Evolutionary conservation across 2,329 filamentous ascomycete species (phyloP), one percentile per base, ranked within the genome.

Genomic region (Fusarium foetens): DNA sequence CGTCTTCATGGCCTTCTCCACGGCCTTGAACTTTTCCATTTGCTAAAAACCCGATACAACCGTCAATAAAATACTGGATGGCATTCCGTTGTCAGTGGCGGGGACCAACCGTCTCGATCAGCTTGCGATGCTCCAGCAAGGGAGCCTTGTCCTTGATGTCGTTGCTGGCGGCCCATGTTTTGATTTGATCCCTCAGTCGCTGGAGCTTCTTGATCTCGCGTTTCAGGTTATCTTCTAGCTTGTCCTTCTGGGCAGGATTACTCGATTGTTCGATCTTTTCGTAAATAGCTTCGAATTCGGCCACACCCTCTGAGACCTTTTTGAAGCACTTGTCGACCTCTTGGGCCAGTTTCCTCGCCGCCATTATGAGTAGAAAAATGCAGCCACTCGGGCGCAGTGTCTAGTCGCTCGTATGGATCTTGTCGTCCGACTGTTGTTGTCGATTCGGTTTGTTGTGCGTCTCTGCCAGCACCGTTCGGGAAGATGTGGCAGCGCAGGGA

Each of bases 1-100:
- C 63, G 96, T 99, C 87, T 99, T 99, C 96, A 99, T 98, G 79
- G 97, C 96, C 87, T 99, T 99, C 84, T 99, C 96, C 58, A 99
- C 96, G n/a, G 95, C 95, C 86, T 99, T 99, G 89, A 99, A 99
- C 79, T 94, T 94, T 85, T 99, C 96, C 96, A 99, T 99, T 93
- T 95, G 92, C 94, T 96, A 84, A 51, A 51, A 77, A 54, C 38
- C 59, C 38, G 63, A 31, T 53, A 35, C 11, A 62, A 38, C 45
- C 63, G 66, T 77, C 61, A 77, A 75, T 65, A 73, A 58, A 41
- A 41, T 51, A 52, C 62, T 60, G 25, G 58, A 58, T 41, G 48
- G 27, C 23, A 41, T 59, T 64, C 57, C 43, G 31, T 66, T 65
- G 46, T 66, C 49, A 68, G 45, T 57, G 68, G 72, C 53, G 58